These are phyloP conservation scores for Pharnaceum exiguum DNA, from an alignment of 148 eudicot species.

Conservation along the genomic window DNA sequence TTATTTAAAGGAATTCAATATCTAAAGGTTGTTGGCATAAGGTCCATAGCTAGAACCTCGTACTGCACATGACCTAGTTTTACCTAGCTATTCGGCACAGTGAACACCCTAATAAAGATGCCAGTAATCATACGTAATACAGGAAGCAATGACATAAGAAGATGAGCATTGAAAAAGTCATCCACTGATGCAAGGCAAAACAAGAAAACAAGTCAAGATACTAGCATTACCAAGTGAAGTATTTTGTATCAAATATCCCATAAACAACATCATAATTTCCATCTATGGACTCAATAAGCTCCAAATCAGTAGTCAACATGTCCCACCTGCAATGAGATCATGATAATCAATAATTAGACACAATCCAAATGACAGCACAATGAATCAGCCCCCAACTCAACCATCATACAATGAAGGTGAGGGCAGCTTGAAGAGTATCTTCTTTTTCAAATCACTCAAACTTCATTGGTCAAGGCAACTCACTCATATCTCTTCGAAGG, in stretches of 20 bases:
- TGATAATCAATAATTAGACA: neutral
- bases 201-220: neutral
- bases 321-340: constrained; percentile 74
- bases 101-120: too few species aligned
- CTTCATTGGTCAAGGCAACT: constrained; percentile 22
- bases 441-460: constrained; percentile 11
- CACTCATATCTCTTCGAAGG: constrained; percentile 87
- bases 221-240: constrained; percentile 54
- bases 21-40: neutral
- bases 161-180: too few species aligned
- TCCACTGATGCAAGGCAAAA: constrained; percentile 15
- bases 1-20: neutral
- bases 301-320: constrained; percentile 71
- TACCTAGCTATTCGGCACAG: too few species aligned
- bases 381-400: neutral
- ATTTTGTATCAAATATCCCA: constrained; percentile 72
- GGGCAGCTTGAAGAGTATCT: neutral
- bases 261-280: constrained; percentile 89
- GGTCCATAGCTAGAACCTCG: neutral
- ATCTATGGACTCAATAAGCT: constrained; percentile 72
- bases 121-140: too few species aligned
- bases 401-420: neutral
- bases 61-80: too few species aligned
- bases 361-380: neutral
- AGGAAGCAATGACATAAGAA: too few species aligned